Percentiles rank a stretch among this genome's conserved stretches.
These are phyloP conservation scores for Pisolithus albus DNA, from an alignment of 768 basidiomycete genomes.

Conservation along the genomic window DNA sequence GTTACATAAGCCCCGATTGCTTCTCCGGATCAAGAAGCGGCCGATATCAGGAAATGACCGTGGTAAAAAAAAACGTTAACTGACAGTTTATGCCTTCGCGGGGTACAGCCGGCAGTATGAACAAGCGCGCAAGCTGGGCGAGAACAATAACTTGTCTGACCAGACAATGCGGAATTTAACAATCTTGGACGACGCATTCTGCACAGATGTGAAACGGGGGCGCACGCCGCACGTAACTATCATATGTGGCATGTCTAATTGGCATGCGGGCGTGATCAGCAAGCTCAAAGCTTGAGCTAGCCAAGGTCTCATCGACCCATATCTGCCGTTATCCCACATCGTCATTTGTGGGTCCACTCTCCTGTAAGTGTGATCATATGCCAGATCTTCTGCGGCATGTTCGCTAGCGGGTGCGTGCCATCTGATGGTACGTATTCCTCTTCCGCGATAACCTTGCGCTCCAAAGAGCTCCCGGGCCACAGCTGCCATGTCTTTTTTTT, in stretches of 20 bases:
- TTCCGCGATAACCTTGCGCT: too few relatives aligned
- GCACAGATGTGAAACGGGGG: background rate
- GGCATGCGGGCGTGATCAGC: too few relatives aligned
- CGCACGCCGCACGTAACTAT: background rate
- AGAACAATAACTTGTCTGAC: slow-evolving; percentile 7
- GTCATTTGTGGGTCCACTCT: too few relatives aligned
- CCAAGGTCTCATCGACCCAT: background rate
- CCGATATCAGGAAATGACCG: slow-evolving; percentile 5
- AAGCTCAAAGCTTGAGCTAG: too few relatives aligned
- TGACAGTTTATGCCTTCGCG: slow-evolving; percentile 25
- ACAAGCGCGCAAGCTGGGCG: background rate
- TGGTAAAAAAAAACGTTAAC: slow-evolving; percentile 7
- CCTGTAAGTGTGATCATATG: too few relatives aligned
- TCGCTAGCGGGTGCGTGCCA: too few relatives aligned
- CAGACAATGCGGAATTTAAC: slow-evolving; percentile 2
- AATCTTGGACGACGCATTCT: background rate
- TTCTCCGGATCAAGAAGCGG: slow-evolving; percentile 1
- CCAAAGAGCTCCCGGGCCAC: too few relatives aligned
- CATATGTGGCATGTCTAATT: too few relatives aligned
- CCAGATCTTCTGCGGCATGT: too few relatives aligned
- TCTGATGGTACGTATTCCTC: too few relatives aligned
- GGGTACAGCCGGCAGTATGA: slow-evolving; percentile 10
- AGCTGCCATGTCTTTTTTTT: too few relatives aligned
- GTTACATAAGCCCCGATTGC: background rate
- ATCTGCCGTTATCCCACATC: background rate